These are phyloP conservation scores for Athelia sp. DNA, from an alignment of 1,284 basidiomycete species.

Conservation along the genomic window DNA sequence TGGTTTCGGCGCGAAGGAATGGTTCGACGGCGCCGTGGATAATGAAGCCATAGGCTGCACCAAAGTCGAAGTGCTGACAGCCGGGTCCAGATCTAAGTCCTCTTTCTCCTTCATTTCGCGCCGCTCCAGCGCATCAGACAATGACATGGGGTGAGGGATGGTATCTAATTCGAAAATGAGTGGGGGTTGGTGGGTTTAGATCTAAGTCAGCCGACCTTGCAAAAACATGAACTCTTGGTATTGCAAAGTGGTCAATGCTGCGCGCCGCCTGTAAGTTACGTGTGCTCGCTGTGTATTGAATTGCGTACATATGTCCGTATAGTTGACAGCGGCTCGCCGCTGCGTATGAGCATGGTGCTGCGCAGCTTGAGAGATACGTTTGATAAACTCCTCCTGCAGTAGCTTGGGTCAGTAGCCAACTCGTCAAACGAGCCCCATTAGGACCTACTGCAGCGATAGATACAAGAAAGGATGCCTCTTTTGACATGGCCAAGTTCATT, in stretches of 20 bases:
- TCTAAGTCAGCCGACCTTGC: too few relatives aligned
- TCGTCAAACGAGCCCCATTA: not conserved
- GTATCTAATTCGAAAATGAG: too few relatives aligned
- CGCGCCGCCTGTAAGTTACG: constrained; percentile 9
- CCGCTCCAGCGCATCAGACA: constrained; percentile 51
- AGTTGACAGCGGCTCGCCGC: constrained; percentile 50
- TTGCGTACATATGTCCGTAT: constrained; percentile 63
- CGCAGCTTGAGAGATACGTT: constrained; percentile 55
- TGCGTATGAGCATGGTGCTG: constrained; percentile 49
- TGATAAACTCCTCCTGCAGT: constrained; percentile 72
- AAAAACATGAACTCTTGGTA: constrained; percentile 69
- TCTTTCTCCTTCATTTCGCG: constrained; percentile 55
- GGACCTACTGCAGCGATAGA: constrained; percentile 64
- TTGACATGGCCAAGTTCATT: constrained; percentile 59
- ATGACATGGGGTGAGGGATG: constrained; percentile 56
- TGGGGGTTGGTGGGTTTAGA: too few relatives aligned
- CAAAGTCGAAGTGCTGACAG: constrained; percentile 33
- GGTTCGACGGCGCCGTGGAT: constrained; percentile 11
- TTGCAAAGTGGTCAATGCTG: constrained; percentile 52
- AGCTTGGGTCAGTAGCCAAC: not conserved
- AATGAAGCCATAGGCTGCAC: constrained; percentile 8
- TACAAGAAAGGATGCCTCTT: constrained; percentile 65
- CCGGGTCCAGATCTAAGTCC: constrained; percentile 53
- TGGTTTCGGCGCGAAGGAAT: constrained; percentile 29
- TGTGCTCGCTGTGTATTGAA: constrained; percentile 2